phyloP scores from a whole-genome alignment of 768 basidiomycete genomes.

The Lanmaoa rubissima region DNA sequence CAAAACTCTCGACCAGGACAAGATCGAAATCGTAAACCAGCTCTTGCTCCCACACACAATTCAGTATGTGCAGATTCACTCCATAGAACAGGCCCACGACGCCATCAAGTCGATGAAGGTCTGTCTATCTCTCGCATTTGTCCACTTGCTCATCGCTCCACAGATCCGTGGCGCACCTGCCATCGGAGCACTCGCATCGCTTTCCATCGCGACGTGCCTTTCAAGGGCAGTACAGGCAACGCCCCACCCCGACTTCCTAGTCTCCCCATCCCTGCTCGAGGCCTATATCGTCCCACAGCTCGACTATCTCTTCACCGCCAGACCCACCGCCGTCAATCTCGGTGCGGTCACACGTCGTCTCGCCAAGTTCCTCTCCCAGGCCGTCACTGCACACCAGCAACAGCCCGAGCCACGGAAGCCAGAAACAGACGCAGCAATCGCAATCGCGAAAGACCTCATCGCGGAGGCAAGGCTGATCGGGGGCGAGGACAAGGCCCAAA shows the following conservation, averaged over 20 bases:
- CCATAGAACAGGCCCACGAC: slow-evolving; percentile 82
- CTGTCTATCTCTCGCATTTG: slow-evolving; percentile 2
- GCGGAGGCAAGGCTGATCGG: slow-evolving; percentile 73
- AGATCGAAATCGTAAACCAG: slow-evolving; percentile 89
- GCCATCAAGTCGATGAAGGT: slow-evolving; percentile 98
- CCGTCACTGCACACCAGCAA: slow-evolving; percentile 17
- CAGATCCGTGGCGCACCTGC: slow-evolving; percentile 92
- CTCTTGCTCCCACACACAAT: slow-evolving; percentile 76
- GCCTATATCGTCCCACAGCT: slow-evolving; percentile 57
- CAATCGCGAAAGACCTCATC: slow-evolving; percentile 59
- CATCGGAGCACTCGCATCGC: slow-evolving; percentile 87
- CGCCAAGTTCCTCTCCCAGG: slow-evolving; percentile 39
- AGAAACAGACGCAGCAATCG: slow-evolving; percentile 38
- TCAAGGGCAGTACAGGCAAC: slow-evolving; percentile 47
- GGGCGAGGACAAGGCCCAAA: slow-evolving; percentile 84
- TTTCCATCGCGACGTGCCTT: slow-evolving; percentile 69
- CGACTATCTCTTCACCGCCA: slow-evolving; percentile 75
- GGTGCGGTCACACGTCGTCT: slow-evolving; percentile 81
- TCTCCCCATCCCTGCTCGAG: slow-evolving; percentile 50
- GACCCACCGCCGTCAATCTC: slow-evolving; percentile 97
- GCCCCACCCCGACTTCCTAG: slow-evolving; percentile 53
- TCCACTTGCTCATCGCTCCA: neutral
- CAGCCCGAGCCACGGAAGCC: slow-evolving; percentile 10
- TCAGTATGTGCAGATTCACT: slow-evolving; percentile 64
- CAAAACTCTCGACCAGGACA: too few relatives aligned